These are phyloP conservation scores for Penicillium occitanis DNA, from an alignment of 2,329 filamentous ascomycete genomes.

Conservation along the genomic window DNA sequence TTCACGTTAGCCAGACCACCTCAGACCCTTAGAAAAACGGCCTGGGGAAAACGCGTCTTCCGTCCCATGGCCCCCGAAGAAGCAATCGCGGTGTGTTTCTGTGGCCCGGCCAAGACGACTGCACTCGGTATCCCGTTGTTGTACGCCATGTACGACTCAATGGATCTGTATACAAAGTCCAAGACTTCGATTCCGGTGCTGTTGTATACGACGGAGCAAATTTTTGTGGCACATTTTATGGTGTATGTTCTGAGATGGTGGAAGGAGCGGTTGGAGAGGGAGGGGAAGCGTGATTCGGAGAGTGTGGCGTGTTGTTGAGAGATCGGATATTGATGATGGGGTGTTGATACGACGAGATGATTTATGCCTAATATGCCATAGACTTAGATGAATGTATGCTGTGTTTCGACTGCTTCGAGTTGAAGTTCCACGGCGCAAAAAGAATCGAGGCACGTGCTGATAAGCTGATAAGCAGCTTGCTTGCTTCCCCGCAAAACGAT, in stretches of 20 bases:
- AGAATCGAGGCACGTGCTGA: slow-evolving; percentile 19
- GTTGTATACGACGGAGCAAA: slow-evolving; percentile 42
- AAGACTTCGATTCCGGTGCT: slow-evolving; percentile 41
- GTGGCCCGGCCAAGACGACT: slow-evolving; percentile 70
- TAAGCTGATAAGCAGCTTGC: slow-evolving; percentile 18
- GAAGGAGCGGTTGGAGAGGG: slow-evolving; percentile 21
- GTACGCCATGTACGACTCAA: slow-evolving; percentile 60
- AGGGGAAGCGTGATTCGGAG: slow-evolving; percentile 3
- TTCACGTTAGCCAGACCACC: slow-evolving; percentile 50
- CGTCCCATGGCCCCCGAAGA: slow-evolving; percentile 55
- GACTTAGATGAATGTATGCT: neutral
- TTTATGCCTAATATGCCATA: neutral
- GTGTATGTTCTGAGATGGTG: slow-evolving; percentile 38
- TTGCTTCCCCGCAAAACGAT: slow-evolving; percentile 20
- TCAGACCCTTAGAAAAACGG: slow-evolving; percentile 23
- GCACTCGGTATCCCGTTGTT: slow-evolving; percentile 68
- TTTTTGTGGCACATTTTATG: slow-evolving; percentile 42
- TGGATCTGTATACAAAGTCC: slow-evolving; percentile 37
- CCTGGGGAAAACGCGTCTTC: slow-evolving; percentile 30
- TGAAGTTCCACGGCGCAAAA: neutral
- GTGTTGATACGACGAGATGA: neutral
- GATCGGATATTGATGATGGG: too few relatives aligned
- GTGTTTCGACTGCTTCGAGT: neutral
- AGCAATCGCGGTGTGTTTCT: slow-evolving; percentile 70
- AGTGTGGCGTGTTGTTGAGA: neutral